Percentiles rank a stretch among this genome's conserved stretches.
These are phyloP conservation scores for Ophiostoma perfectum DNA, from an alignment of 2,329 filamentous ascomycete species.

Conservation along the genomic window DNA sequence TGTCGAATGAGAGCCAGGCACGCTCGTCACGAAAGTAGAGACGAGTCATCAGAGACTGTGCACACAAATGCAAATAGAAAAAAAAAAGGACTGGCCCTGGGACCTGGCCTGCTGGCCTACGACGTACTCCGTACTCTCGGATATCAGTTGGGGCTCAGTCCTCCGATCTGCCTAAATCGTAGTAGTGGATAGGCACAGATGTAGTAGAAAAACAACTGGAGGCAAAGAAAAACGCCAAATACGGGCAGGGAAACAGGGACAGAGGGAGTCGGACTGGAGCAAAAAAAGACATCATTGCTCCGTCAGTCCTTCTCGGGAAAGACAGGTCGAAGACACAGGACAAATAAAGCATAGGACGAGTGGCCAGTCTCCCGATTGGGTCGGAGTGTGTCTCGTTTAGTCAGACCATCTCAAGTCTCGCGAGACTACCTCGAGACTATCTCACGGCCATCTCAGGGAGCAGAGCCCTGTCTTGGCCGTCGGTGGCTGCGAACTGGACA, in stretches of 20 bases:
- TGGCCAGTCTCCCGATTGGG: neutral
- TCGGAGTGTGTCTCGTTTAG: neutral
- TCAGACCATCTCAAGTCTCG: neutral
- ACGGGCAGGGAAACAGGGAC: neutral
- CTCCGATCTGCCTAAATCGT: neutral
- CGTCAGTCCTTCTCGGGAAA: too few species aligned
- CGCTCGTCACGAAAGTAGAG: too few species aligned
- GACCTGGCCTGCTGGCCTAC: too few species aligned
- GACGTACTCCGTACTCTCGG: neutral
- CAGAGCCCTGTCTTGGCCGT: neutral
- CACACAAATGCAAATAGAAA: neutral
- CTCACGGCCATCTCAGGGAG: neutral
- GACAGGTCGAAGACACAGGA: neutral
- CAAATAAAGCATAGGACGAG: neutral
- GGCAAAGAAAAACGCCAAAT: neutral
- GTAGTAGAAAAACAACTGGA: neutral
- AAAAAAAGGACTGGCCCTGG: too few species aligned
- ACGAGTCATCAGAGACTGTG: too few species aligned
- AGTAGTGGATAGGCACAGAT: neutral
- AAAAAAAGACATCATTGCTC: too few species aligned
- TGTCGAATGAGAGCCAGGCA: too few species aligned
- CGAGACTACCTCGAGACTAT: neutral
- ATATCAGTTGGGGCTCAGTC: constrained; percentile 2
- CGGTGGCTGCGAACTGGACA: neutral
- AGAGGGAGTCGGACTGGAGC: too few species aligned